These are phyloP conservation scores for Corrigiola litoralis DNA, from an alignment of 179 eudicot species.

Conservation along the genomic window DNA sequence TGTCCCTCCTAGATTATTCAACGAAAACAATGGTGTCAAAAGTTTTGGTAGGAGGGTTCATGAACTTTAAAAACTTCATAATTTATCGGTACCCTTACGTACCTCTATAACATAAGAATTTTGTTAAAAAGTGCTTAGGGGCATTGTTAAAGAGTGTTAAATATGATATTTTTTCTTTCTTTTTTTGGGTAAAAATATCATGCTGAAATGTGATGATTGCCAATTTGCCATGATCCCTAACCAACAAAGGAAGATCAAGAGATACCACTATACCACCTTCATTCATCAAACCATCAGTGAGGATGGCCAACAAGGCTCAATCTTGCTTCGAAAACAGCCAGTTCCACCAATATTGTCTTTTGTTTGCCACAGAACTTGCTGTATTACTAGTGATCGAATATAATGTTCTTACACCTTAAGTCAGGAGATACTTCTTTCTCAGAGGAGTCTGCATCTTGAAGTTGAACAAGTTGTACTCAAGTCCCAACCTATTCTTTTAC, in stretches of 20 bases:
- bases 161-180: no score
- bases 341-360: conserved; percentile 3
- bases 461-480: no score
- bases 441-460: no score
- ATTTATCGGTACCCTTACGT: no score
- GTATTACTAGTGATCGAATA: conserved; percentile 26
- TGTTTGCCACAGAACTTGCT: conserved; percentile 19
- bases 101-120: no score
- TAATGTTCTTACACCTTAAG: conserved; percentile 27
- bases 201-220: conserved; percentile 26
- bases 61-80: no score
- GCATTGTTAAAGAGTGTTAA: no score
- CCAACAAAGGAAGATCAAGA: conserved; percentile 17
- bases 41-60: no score
- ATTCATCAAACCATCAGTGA: background rate
- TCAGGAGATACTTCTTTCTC: conserved; percentile 14
- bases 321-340: conserved; percentile 5
- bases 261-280: conserved; percentile 3
- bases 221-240: conserved; percentile 19
- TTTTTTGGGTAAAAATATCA: no score
- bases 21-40: no score
- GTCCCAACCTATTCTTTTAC: background rate
- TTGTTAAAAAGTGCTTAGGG: no score
- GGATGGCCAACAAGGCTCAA: conserved; percentile 6
- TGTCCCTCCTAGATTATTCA: no score